Base-by-base conservation (phyloP, 345 rosid genomes). In the Arabis alpina region DNA sequence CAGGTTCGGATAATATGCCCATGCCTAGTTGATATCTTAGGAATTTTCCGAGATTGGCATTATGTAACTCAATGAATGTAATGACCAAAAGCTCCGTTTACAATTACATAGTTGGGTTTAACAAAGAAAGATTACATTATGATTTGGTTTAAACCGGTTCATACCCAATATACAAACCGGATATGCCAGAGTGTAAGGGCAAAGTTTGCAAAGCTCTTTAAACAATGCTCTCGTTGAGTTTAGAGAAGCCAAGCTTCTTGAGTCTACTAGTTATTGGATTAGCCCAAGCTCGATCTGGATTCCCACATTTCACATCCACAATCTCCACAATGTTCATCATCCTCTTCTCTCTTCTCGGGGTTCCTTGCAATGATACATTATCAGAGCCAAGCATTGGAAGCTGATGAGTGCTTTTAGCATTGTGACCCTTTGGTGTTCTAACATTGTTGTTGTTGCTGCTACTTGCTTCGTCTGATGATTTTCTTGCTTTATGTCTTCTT, bases 221-320 rank as follows among this genome's bases (percentile, higher is more conserved):
- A 80, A 76, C 44, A 66, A 83, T 75, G 77, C 89, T 89, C 66
- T 91, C 88, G 1, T 86, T 84, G 60, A 94, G 91, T 80, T 89
- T 94, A 27, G 99, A 91, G 86, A 91, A 94, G 57, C 97, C 86
- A 59, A 91, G 96, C 82, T 94, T 94, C 85, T 82, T 94, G 77
- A 94, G 92, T 67, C 83, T 83, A 64, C 73, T 88, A 10, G 94
- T 82, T 67, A 89, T 70, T 6, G 97, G 95, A 69, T 73, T 80
- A 39, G 89, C 79, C 99, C 99, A 87, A 52, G 89, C 86, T 83
- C 82, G 83, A 67, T 89, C 88, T 5, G 87, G 83, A 69, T 80
- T 82, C 42, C 99, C 90, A 28, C 99, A 94, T 78, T 80, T 88
- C 77, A 94, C 81, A 75, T 94, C 96, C 52, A 91, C 99, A 41